These are phyloP conservation scores for Phytophthora kernoviae DNA, from an alignment of 352 stramenopile species.

Conservation along the genomic window DNA sequence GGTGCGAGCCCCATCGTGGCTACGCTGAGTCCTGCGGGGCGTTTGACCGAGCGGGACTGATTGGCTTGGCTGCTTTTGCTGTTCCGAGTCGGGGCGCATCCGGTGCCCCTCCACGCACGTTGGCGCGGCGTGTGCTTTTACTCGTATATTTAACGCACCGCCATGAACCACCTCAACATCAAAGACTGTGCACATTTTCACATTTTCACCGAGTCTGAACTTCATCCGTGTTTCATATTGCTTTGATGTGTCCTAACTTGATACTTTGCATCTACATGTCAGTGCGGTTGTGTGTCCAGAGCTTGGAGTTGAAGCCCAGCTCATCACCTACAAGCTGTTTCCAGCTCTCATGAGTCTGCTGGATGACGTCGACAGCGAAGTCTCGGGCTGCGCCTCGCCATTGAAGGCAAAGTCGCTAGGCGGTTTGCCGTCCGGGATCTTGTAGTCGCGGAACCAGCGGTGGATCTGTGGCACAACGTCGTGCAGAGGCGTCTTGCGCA, in stretches of 20 bases:
- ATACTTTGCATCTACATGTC: conserved; percentile 19
- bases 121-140: conserved; percentile 35
- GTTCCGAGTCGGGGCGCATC: conserved; percentile 13
- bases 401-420: conserved; percentile 99
- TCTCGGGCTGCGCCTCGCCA: conserved; percentile 88
- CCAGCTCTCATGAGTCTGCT: conserved; percentile 89
- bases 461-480: conserved; percentile 74
- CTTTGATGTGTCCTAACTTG: background rate
- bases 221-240: background rate
- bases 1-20: conserved; percentile 27
- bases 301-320: conserved; percentile 48
- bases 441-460: conserved; percentile 99
- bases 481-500: conserved; percentile 72
- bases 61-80: conserved; percentile 19
- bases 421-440: conserved; percentile 99
- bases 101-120: conserved; percentile 12
- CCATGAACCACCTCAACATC: conserved; percentile 26
- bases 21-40: conserved; percentile 11
- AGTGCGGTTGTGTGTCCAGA: conserved; percentile 66
- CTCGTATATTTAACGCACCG: conserved; percentile 50
- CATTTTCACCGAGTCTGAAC: background rate
- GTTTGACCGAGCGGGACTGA: conserved; percentile 27
- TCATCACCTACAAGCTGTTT: conserved; percentile 78
- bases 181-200: conserved; percentile 33
- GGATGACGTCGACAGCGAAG: conserved; percentile 92